Conservation (phyloP, 208 protist species). For the Leishmania arabica region DNA sequence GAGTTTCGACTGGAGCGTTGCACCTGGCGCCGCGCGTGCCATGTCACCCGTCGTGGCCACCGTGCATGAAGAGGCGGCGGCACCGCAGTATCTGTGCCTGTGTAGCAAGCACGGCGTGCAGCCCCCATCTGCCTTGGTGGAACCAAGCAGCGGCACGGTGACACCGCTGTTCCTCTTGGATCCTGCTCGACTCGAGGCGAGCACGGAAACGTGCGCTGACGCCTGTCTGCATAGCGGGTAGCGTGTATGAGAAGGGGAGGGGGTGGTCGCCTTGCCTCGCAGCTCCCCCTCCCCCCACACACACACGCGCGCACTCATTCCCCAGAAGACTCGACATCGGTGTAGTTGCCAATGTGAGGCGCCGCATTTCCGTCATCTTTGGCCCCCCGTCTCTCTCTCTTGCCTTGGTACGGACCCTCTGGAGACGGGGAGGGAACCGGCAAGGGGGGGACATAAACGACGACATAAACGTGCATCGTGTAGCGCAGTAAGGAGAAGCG, state of each 20-base stretch:
- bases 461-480: neutral
- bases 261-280: neutral
- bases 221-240: constrained; percentile 8
- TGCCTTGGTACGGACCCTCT: neutral
- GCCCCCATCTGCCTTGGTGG: neutral
- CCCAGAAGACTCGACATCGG: neutral
- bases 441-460: neutral
- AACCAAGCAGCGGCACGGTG: neutral
- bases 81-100: constrained; percentile 25
- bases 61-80: neutral
- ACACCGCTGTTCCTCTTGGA: constrained; percentile 22
- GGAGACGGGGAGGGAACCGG: neutral
- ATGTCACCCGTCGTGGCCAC: neutral
- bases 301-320: neutral
- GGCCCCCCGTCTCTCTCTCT: neutral
- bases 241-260: neutral
- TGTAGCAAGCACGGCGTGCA: constrained; percentile 9
- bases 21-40: neutral
- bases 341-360: neutral
- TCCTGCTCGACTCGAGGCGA: neutral
- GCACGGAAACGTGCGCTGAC: constrained; percentile 1
- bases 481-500: neutral
- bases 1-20: constrained; percentile 11
- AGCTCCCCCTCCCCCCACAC: neutral
- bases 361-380: neutral